A percentile compares a stretch with the other conserved stretches of the same genome.
Conservation (phyloP, 2,329 filamentous ascomycete genomes). For the Pyrenophora seminiperda region DNA sequence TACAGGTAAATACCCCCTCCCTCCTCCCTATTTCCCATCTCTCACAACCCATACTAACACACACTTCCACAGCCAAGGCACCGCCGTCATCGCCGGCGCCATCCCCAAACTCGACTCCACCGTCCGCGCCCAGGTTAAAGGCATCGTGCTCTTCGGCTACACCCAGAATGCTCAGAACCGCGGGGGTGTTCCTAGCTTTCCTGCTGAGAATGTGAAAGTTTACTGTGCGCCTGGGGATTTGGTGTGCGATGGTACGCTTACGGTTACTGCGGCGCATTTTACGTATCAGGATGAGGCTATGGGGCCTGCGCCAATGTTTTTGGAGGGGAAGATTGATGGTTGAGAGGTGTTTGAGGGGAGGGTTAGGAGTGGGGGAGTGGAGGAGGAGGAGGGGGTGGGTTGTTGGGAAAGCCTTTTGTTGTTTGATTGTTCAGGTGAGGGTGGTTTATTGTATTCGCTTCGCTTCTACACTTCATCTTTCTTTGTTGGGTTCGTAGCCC, state of each 20-base stretch:
- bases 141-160: slow-evolving; percentile 50
- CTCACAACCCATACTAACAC: background rate
- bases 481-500: too few relatives aligned
- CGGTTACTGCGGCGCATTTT: slow-evolving; percentile 42
- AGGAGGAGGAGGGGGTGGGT: too few relatives aligned
- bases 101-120: slow-evolving; percentile 34
- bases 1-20: slow-evolving; percentile 48
- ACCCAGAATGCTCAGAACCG: slow-evolving; percentile 48
- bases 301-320: slow-evolving; percentile 33
- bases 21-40: background rate
- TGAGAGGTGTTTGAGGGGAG: too few relatives aligned
- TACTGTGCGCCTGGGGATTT: slow-evolving; percentile 45
- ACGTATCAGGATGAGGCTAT: slow-evolving; percentile 37
- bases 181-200: slow-evolving; percentile 44
- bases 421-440: too few relatives aligned
- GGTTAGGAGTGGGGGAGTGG: too few relatives aligned
- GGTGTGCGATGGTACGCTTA: slow-evolving; percentile 44
- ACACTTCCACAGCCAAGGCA: slow-evolving; percentile 42
- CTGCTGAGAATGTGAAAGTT: slow-evolving; percentile 39
- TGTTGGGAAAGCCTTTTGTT: too few relatives aligned
- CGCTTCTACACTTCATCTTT: too few relatives aligned
- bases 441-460: too few relatives aligned
- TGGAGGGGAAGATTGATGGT: slow-evolving; percentile 27
- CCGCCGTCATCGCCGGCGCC: slow-evolving; percentile 46
- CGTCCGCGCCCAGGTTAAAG: slow-evolving; percentile 42